phyloP scores from a whole-genome alignment of 2,329 filamentous ascomycete species.

The Colletotrichum plurivorum region DNA sequence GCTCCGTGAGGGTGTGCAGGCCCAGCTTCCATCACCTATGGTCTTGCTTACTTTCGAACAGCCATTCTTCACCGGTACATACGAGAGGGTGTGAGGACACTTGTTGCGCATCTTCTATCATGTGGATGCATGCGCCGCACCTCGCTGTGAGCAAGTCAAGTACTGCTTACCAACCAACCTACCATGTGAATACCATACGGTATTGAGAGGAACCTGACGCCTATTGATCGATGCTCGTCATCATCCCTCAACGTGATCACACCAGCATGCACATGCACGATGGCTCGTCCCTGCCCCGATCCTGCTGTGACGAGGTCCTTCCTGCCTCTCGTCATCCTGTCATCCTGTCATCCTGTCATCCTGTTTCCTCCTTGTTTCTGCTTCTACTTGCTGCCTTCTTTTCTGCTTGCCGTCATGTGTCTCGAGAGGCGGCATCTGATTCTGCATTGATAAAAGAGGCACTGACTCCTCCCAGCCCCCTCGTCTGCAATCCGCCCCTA shows the following conservation, averaged over 20 bases:
- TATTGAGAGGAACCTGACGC: not conserved
- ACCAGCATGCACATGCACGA: slow-evolving; percentile 38
- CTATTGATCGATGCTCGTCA: slow-evolving; percentile 22
- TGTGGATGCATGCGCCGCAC: not conserved
- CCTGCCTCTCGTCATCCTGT: not conserved
- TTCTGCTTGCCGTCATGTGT: not conserved
- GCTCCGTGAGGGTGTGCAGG: slow-evolving; percentile 12
- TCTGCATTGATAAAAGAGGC: slow-evolving; percentile 7
- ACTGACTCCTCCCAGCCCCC: slow-evolving; percentile 18
- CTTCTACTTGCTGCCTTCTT: not conserved
- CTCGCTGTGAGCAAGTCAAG: not conserved
- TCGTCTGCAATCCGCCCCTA: not conserved
- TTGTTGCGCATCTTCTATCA: not conserved
- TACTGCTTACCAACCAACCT: not conserved
- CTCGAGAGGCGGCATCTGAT: not conserved
- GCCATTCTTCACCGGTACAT: slow-evolving; percentile 10
- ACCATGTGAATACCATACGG: too few species aligned
- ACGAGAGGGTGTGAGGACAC: slow-evolving; percentile 24
- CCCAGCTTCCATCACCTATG: slow-evolving; percentile 6
- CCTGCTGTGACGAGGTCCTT: not conserved
- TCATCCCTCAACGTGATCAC: slow-evolving; percentile 30
- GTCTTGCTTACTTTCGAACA: slow-evolving; percentile 9
- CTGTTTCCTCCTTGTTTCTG: not conserved
- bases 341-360: not conserved
- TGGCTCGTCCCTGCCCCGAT: not conserved